A percentile compares a stretch with the other conserved stretches of the same genome.
phyloP scores from a whole-genome alignment of 75 land plant genomes.

The Adiantum capillusveneris region DNA sequence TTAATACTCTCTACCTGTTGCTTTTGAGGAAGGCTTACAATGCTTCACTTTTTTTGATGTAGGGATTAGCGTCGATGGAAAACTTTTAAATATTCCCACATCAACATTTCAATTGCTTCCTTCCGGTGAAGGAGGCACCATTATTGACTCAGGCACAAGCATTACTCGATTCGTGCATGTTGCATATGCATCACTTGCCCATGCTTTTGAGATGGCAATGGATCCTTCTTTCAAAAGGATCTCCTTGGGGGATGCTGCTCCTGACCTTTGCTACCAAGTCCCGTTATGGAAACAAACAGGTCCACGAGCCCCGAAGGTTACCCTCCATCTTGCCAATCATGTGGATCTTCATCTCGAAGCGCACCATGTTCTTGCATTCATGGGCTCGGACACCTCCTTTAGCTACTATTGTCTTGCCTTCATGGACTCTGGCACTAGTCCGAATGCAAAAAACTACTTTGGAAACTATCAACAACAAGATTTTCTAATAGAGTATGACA shows the following conservation, averaged over 20 bases:
- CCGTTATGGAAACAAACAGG: not conserved
- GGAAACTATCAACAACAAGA: slow-evolving; percentile 2
- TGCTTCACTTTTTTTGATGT: too few species aligned
- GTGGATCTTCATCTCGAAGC: not conserved
- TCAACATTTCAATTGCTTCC: not conserved
- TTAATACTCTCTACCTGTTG: too few species aligned
- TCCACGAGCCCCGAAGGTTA: not conserved
- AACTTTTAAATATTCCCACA: not conserved
- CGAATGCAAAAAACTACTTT: not conserved
- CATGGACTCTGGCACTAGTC: not conserved
- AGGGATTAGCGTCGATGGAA: not conserved
- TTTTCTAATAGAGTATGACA: not conserved
- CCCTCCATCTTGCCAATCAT: not conserved
- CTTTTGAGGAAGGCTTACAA: too few species aligned
- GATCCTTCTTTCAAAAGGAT: too few species aligned
- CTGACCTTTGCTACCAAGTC: not conserved
- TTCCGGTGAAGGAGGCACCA: not conserved
- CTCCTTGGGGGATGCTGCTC: too few species aligned
- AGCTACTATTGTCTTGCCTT: not conserved
- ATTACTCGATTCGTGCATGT: not conserved
- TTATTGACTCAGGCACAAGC: slow-evolving; percentile 2
- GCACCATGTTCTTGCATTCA: not conserved
- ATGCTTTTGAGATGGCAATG: not conserved
- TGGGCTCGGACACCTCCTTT: not conserved
- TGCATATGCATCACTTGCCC: not conserved